Conservation (phyloP, 2,329 filamentous ascomycete species). For the Pseudocercospora pini-densiflorae region DNA sequence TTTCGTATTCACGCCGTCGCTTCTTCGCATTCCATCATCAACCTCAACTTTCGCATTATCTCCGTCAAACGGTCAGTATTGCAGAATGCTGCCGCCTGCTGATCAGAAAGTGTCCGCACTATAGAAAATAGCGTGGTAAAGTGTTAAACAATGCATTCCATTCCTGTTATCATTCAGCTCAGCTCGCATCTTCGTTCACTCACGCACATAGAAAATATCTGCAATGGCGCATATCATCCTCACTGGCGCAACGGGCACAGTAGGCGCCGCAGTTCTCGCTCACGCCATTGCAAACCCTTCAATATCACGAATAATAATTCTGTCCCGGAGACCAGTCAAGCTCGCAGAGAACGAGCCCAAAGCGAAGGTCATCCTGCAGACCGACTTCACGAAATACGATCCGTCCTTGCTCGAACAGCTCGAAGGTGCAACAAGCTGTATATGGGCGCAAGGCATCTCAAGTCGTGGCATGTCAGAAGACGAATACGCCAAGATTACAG, state of each 20-base stretch:
- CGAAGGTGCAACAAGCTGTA: conserved; percentile 67
- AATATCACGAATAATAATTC: conserved; percentile 69
- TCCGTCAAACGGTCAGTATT: not conserved
- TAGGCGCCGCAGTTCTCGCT: conserved; percentile 46
- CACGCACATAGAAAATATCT: too few species aligned
- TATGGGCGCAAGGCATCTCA: conserved; percentile 72
- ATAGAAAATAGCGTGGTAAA: not conserved
- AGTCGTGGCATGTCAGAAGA: conserved; percentile 41
- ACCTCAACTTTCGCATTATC: too few species aligned
- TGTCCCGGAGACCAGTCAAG: conserved; percentile 67
- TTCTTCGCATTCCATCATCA: not conserved
- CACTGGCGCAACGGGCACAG: conserved; percentile 50
- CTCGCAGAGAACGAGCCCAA: conserved; percentile 66
- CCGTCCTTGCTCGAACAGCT: conserved; percentile 62
- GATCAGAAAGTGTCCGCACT: not conserved
- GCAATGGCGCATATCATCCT: conserved; percentile 47
- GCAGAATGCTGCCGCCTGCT: not conserved
- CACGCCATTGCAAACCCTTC: conserved; percentile 46
- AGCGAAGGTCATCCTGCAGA: conserved; percentile 68
- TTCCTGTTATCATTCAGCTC: not conserved
- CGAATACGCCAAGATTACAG: conserved; percentile 68
- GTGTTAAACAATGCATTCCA: not conserved
- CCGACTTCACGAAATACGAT: conserved; percentile 68
- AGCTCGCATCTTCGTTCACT: not conserved
- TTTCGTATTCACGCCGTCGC: not conserved